Percentiles rank a stretch among this genome's conserved stretches.
These are phyloP conservation scores for Crataegus laevigata DNA, from an alignment of 306 rosid species.

Conservation along the genomic window DNA sequence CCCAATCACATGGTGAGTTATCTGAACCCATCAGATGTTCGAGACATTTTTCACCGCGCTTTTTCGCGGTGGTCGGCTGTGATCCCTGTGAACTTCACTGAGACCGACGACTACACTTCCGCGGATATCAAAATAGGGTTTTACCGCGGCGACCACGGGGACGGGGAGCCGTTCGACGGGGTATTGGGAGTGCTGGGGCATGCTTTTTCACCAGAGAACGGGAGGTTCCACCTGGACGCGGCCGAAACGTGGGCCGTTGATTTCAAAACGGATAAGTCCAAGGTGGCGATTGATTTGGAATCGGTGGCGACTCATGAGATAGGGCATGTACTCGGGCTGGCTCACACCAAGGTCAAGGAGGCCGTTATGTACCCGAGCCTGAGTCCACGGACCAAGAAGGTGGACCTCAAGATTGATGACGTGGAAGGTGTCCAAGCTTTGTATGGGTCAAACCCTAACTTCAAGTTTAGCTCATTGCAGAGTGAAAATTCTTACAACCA, in stretches of 20 bases:
- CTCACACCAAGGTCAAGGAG: constrained; percentile 61
- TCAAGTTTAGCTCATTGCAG: constrained; percentile 41
- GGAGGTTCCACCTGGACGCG: constrained; percentile 81
- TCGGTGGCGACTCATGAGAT: constrained; percentile 97
- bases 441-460: constrained; percentile 86
- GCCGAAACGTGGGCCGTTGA: constrained; percentile 87
- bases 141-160: constrained; percentile 74
- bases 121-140: constrained; percentile 82
- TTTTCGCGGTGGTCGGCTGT: constrained; percentile 79
- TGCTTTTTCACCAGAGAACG: constrained; percentile 87
- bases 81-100: constrained; percentile 71
- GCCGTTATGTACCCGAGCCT: constrained; percentile 90
- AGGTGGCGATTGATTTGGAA: constrained; percentile 82
- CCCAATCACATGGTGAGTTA: constrained; percentile 38
- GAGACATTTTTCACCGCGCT: constrained; percentile 38
- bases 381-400: constrained; percentile 65
- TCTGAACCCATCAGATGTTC: constrained; percentile 41
- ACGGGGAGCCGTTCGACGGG: constrained; percentile 89
- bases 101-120: constrained; percentile 27
- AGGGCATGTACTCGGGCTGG: constrained; percentile 87
- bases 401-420: constrained; percentile 72
- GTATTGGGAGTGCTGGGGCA: constrained; percentile 79
- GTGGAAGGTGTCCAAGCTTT: constrained; percentile 80
- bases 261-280: constrained; percentile 46
- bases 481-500: constrained; percentile 37